A percentile compares a stretch with the other conserved stretches of the same genome.
Conservation (phyloP, 495 filamentous ascomycete genomes). For the Tirmania nivea region DNA sequence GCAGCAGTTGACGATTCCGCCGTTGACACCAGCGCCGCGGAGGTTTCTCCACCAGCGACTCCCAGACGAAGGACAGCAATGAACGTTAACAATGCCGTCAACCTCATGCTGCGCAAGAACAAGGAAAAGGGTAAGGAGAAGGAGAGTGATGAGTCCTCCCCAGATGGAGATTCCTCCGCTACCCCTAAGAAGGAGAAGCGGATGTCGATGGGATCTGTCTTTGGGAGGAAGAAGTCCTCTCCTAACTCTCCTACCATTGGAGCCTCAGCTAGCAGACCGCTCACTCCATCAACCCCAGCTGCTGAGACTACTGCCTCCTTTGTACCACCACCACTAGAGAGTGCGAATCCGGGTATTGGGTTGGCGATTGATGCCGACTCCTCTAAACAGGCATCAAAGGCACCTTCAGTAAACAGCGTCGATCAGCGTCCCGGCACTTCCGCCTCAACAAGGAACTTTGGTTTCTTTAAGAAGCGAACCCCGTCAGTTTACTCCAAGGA, state of each 20-base stretch:
- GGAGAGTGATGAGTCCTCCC: neutral
- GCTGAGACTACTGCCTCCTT: too few relatives aligned
- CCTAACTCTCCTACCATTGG: neutral
- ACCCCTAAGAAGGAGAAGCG: neutral
- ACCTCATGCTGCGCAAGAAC: neutral
- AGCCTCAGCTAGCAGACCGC: neutral
- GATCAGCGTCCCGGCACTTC: neutral
- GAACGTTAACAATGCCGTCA: neutral
- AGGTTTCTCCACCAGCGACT: neutral
- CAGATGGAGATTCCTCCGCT: neutral
- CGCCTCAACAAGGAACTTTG: neutral
- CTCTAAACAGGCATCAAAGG: neutral
- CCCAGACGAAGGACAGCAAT: neutral
- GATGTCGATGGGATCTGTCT: neutral
- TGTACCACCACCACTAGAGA: too few relatives aligned
- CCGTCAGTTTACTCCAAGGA: too few relatives aligned
- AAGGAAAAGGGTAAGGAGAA: neutral
- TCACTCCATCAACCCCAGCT: neutral
- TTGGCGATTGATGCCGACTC: too few relatives aligned
- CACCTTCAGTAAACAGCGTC: too few relatives aligned
- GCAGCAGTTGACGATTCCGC: neutral
- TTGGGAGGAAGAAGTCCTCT: neutral
- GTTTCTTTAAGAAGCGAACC: too few relatives aligned
- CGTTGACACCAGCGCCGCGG: neutral
- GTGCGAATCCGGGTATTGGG: too few relatives aligned